Percentiles rank a stretch among this genome's conserved stretches.
Evolutionary conservation across 768 basidiomycete genomes (phyloP).

Genomic region (Naganishia randhawae): DNA sequence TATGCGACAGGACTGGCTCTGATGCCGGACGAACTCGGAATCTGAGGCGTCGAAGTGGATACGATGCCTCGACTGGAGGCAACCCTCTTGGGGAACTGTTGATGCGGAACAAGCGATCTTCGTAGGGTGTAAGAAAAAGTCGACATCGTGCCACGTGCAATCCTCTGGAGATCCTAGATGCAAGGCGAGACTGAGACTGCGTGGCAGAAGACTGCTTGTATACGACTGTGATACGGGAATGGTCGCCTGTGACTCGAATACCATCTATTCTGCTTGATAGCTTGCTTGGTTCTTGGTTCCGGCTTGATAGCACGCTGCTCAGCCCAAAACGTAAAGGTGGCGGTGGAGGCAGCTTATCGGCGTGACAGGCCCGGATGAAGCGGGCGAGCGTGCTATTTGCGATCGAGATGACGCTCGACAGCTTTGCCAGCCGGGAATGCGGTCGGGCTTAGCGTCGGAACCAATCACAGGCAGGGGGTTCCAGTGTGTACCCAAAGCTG

Average conservation of each 20-base stretch:
- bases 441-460: background rate
- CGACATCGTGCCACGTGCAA: background rate
- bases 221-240: too few relatives aligned
- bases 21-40: background rate
- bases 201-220: too few relatives aligned
- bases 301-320: background rate
- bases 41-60: background rate
- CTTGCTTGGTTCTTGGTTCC: background rate
- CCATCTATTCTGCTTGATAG: background rate
- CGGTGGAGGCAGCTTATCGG: slow-evolving; percentile 20
- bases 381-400: slow-evolving; percentile 2
- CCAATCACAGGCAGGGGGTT: background rate
- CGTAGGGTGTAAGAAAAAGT: background rate
- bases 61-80: background rate
- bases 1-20: background rate
- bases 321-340: background rate
- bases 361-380: background rate
- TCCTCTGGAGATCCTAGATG: background rate
- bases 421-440: too few relatives aligned
- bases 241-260: background rate
- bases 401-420: slow-evolving; percentile 15
- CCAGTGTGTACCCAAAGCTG: background rate
- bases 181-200: background rate
- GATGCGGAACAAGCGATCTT: background rate
- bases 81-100: background rate